Conservation (phyloP, 345 rosid species). For the Toxicodendron radicans region DNA sequence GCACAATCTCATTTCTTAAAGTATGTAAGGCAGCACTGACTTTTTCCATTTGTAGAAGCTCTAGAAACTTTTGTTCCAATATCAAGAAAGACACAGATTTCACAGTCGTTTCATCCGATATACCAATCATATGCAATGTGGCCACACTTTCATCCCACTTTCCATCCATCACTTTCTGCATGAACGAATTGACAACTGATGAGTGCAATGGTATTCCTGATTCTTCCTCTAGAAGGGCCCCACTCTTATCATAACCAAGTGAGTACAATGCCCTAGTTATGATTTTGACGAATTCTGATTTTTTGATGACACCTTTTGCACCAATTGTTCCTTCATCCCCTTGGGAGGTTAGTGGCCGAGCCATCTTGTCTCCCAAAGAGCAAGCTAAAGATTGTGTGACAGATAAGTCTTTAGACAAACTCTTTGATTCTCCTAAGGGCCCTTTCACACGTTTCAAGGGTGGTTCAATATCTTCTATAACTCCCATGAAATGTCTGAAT, state of each 20-base stretch:
- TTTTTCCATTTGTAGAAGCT: slow-evolving; percentile 45
- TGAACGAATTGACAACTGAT: slow-evolving; percentile 45
- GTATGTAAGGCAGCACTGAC: slow-evolving; percentile 52
- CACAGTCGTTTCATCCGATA: slow-evolving; percentile 49
- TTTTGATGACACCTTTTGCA: slow-evolving; percentile 58
- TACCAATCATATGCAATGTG: slow-evolving; percentile 51
- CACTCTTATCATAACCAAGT: slow-evolving; percentile 63
- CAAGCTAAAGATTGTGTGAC: slow-evolving; percentile 32
- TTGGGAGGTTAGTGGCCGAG: slow-evolving; percentile 67
- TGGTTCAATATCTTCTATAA: slow-evolving; percentile 68
- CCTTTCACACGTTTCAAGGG: slow-evolving; percentile 60
- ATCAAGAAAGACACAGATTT: slow-evolving; percentile 63
- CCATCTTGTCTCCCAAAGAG: slow-evolving; percentile 66
- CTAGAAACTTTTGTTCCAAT: slow-evolving; percentile 65
- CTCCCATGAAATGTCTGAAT: slow-evolving; percentile 69
- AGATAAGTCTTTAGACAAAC: slow-evolving; percentile 38
- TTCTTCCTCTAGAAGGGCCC: slow-evolving; percentile 69
- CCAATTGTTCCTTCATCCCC: slow-evolving; percentile 57
- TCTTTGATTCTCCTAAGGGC: slow-evolving; percentile 41
- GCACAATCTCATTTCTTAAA: slow-evolving; percentile 61
- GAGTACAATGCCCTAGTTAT: slow-evolving; percentile 67
- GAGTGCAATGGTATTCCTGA: slow-evolving; percentile 60
- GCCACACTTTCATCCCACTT: slow-evolving; percentile 66
- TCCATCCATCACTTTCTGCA: slow-evolving; percentile 56
- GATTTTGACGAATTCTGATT: slow-evolving; percentile 55